Conservation (phyloP, 768 basidiomycete genomes). For the Lactarius hatsudake region DNA sequence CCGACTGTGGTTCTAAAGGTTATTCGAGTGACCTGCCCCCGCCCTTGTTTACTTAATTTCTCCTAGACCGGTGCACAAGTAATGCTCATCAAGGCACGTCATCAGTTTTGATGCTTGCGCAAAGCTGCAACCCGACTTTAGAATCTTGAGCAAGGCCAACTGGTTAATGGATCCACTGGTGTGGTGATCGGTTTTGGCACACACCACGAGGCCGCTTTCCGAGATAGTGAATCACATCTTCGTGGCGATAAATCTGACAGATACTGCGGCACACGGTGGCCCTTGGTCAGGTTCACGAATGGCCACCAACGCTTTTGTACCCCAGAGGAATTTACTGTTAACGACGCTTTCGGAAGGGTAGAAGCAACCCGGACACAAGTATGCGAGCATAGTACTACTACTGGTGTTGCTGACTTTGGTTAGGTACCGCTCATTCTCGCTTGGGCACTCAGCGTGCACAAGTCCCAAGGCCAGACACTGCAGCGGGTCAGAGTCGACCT, state of each 20-base stretch:
- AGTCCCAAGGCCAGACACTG: slow-evolving; percentile 88
- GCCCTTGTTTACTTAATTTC: not conserved
- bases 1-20: slow-evolving; percentile 44
- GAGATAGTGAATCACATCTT: slow-evolving; percentile 39
- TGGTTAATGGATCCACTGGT: slow-evolving; percentile 74
- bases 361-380: slow-evolving; percentile 65
- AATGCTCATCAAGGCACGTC: slow-evolving; percentile 69
- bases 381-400: slow-evolving; percentile 15
- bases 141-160: slow-evolving; percentile 65
- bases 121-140: slow-evolving; percentile 31
- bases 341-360: slow-evolving; percentile 53
- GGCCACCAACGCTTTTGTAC: slow-evolving; percentile 46
- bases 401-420: not conserved
- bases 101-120: not conserved
- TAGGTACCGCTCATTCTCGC: slow-evolving; percentile 66
- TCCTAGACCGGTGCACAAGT: slow-evolving; percentile 77
- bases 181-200: slow-evolving; percentile 48
- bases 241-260: slow-evolving; percentile 18
- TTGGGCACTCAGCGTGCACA: slow-evolving; percentile 87
- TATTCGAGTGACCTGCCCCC: not conserved
- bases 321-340: slow-evolving; percentile 61
- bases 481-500: slow-evolving; percentile 82
- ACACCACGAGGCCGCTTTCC: slow-evolving; percentile 41
- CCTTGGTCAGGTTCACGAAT: slow-evolving; percentile 57
- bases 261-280: slow-evolving; percentile 41